Evolutionary conservation across 495 filamentous ascomycete species (phyloP).

Genomic region (Penicillium bovifimosum): DNA sequence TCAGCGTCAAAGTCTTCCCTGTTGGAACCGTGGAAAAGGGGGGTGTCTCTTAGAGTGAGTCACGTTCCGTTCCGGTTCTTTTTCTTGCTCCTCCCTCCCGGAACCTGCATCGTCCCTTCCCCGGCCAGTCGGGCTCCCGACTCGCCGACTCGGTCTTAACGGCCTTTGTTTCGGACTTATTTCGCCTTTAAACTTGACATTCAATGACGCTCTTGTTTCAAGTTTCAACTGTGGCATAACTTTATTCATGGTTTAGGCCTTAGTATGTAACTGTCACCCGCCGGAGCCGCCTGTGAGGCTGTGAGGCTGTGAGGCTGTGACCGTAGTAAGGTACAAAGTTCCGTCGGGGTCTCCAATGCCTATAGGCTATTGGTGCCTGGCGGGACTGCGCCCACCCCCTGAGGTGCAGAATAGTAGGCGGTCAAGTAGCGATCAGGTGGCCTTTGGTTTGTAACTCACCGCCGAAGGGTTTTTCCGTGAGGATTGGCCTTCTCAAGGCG

Average conservation of each 20-base stretch:
- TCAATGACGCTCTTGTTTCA: background rate
- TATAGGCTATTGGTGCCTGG: no score
- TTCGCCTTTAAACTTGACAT: background rate
- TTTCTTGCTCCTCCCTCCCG: constrained; percentile 18
- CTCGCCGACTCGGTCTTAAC: constrained; percentile 20
- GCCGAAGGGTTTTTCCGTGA: background rate
- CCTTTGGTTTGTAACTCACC: background rate
- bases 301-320: no score
- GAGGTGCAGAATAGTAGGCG: background rate
- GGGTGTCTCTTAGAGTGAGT: constrained; percentile 13
- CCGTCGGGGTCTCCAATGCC: no score
- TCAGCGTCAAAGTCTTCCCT: background rate
- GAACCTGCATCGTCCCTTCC: constrained; percentile 12
- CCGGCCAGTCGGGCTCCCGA: constrained; percentile 16
- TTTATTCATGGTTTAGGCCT: no score
- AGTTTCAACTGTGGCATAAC: background rate
- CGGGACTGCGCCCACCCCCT: no score
- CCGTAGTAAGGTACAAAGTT: no score
- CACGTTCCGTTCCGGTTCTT: constrained; percentile 22
- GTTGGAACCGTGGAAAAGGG: background rate
- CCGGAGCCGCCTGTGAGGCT: no score
- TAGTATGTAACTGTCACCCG: no score
- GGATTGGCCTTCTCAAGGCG: background rate
- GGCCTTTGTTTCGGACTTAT: constrained; percentile 1
- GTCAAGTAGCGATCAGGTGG: background rate